Conservation (phyloP, 2,329 filamentous ascomycete genomes). For the Fusarium tuaranense region DNA sequence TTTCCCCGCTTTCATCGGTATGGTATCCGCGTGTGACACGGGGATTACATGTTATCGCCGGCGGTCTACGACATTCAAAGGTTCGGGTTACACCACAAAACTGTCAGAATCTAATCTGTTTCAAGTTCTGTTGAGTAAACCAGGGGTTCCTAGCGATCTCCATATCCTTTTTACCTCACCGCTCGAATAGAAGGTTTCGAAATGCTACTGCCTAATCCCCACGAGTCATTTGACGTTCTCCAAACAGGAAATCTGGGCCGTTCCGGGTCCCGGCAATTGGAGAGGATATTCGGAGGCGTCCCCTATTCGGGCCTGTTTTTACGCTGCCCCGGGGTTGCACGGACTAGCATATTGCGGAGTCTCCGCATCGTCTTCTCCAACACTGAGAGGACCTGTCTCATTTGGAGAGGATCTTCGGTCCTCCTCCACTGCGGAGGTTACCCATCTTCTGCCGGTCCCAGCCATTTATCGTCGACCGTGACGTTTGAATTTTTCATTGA, state of each 20-base stretch:
- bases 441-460: slow-evolving; percentile 11
- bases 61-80: not conserved
- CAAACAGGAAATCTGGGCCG: not conserved
- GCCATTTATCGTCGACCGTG: slow-evolving; percentile 2
- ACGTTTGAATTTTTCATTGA: slow-evolving; percentile 28
- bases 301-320: not conserved
- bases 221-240: not conserved
- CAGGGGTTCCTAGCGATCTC: not conserved
- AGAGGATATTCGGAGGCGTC: not conserved
- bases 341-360: slow-evolving; percentile 31
- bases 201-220: not conserved
- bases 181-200: not conserved
- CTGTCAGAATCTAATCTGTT: not conserved
- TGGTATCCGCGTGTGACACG: not conserved
- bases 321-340: slow-evolving; percentile 7
- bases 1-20: not conserved
- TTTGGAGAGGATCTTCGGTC: not conserved
- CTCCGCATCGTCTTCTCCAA: slow-evolving; percentile 37
- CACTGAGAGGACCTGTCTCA: not conserved
- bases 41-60: not conserved
- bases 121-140: not conserved
- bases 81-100: not conserved
- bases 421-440: slow-evolving; percentile 13
- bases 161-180: not conserved
- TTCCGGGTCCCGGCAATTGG: not conserved